These are phyloP conservation scores for Bimuria novae-zelandiae DNA, from an alignment of 2,329 filamentous ascomycete genomes.

Conservation along the genomic window DNA sequence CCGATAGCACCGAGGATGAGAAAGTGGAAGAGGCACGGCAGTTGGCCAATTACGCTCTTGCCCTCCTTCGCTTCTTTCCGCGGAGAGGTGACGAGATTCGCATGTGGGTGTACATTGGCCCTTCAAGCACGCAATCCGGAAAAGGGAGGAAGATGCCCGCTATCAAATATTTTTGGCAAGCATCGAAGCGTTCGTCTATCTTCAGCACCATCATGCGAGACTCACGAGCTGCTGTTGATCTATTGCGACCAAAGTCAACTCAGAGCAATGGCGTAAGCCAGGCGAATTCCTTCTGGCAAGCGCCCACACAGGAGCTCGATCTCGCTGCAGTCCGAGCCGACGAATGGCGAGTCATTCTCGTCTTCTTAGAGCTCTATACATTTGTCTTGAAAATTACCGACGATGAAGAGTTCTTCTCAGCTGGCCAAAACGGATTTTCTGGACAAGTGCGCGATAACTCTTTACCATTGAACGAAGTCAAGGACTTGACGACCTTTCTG, in stretches of 20 bases:
- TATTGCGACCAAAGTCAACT: slow-evolving; percentile 54
- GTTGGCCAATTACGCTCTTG: slow-evolving; percentile 84
- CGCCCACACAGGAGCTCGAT: slow-evolving; percentile 35
- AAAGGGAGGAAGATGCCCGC: slow-evolving; percentile 59
- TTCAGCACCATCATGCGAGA: slow-evolving; percentile 63
- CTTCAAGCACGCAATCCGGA: slow-evolving; percentile 53
- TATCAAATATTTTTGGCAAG: slow-evolving; percentile 84
- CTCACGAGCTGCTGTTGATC: slow-evolving; percentile 60
- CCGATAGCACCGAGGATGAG: slow-evolving; percentile 42
- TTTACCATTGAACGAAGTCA: slow-evolving; percentile 72
- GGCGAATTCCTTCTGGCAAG: slow-evolving; percentile 46
- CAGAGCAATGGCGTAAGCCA: slow-evolving; percentile 35
- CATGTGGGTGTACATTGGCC: slow-evolving; percentile 88
- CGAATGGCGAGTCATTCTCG: slow-evolving; percentile 86
- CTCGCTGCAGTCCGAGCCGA: slow-evolving; percentile 55
- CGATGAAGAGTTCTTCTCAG: slow-evolving; percentile 89
- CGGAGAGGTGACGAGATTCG: slow-evolving; percentile 82
- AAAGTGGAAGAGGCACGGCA: slow-evolving; percentile 67
- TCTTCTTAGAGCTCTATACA: slow-evolving; percentile 93
- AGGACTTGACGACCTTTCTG: slow-evolving; percentile 76
- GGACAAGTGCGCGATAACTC: slow-evolving; percentile 61
- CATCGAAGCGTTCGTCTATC: slow-evolving; percentile 60
- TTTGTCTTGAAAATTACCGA: slow-evolving; percentile 93
- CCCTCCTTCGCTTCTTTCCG: slow-evolving; percentile 84
- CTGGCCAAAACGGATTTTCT: slow-evolving; percentile 42